These are phyloP conservation scores for Trichophyton verrucosum DNA, from an alignment of 2,329 filamentous ascomycete genomes.

Conservation along the genomic window DNA sequence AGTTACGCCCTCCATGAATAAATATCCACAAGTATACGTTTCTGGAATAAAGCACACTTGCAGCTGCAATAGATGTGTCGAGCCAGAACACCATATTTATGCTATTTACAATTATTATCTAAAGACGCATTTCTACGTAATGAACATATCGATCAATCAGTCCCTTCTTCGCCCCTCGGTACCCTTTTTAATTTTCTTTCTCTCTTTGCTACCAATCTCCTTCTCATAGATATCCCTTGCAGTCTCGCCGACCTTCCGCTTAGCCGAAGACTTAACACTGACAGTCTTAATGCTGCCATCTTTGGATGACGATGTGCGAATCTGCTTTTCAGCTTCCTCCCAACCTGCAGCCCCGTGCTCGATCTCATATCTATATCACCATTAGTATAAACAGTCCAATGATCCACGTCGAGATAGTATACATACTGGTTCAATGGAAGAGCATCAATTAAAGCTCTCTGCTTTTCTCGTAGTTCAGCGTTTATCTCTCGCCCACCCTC, in stretches of 20 bases:
- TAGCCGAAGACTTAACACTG: conserved; percentile 63
- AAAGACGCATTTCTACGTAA: background rate
- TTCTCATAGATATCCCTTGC: conserved; percentile 38
- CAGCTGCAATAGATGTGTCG: background rate
- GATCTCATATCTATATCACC: conserved; percentile 31
- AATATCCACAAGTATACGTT: background rate
- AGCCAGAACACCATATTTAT: background rate
- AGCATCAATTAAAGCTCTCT: conserved; percentile 79
- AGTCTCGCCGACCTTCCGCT: conserved; percentile 57
- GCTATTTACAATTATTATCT: background rate
- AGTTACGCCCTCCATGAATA: background rate
- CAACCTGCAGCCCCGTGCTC: conserved; percentile 40
- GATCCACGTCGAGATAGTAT: background rate
- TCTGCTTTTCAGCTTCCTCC: conserved; percentile 60
- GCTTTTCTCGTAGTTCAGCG: conserved; percentile 59
- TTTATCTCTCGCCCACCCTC: conserved; percentile 70
- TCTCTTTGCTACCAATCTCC: conserved; percentile 32
- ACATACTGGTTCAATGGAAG: conserved; percentile 75
- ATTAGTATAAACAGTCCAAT: conserved; percentile 11
- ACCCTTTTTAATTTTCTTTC: conserved; percentile 35
- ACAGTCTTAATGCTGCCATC: conserved; percentile 44
- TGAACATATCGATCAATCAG: conserved; percentile 4
- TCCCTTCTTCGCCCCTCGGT: conserved; percentile 29
- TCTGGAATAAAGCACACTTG: no score
- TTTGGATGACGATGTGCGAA: conserved; percentile 43